Evolutionary conservation across 1,284 basidiomycete genomes (phyloP), one percentile per base, ranked within the genome.

Genomic region (Ustilago esculenta): DNA sequence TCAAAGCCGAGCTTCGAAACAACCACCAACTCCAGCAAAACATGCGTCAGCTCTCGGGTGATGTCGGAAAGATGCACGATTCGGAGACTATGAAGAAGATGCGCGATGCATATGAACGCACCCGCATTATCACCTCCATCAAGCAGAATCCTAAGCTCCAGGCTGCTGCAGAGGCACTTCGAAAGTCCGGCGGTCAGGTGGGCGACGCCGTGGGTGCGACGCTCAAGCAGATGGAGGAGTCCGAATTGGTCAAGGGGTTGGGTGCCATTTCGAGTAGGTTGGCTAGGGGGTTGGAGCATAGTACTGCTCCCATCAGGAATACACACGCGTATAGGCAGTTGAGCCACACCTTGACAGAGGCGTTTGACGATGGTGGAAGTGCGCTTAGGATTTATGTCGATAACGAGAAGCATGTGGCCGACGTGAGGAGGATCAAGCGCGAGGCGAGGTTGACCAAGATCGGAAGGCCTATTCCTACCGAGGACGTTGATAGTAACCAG

Each of bases 31-130:
- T 96, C 54, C 93, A 96, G 84, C 92, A 97, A 46, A 96, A 95
- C 84, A 90, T 98, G 58, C 94, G 93, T 84, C 93, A 96, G 84
- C 87, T 98, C 27, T 92, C 95, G 83, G 96, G 96, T 73, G 93
- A 98, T 82, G 95, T 96, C 33, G 92, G 92, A 84, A 97, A 97
- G 84, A 84, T 97, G 48, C 94, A 96, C 84, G 95, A 98, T 82
- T 92, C 90, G 53, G 93, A 95, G 82, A 90, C 94, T n/a, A 91
- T 98, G 92, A 92, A 92, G 85, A 87, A 86, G 75, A 92, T 93
- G 12, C 86, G 87, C 78, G 92, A 91, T 44, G 89, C 92, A 58
- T 98, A 98, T 84, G 95, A 98, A 84, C 88, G 91, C 63, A 92
- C 93, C 11, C 87, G 94, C 84, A 94, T 97, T 72, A 90, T 91